Base-by-base conservation (phyloP, 805 yeast genomes). In the Metschnikowia amazonensis region DNA sequence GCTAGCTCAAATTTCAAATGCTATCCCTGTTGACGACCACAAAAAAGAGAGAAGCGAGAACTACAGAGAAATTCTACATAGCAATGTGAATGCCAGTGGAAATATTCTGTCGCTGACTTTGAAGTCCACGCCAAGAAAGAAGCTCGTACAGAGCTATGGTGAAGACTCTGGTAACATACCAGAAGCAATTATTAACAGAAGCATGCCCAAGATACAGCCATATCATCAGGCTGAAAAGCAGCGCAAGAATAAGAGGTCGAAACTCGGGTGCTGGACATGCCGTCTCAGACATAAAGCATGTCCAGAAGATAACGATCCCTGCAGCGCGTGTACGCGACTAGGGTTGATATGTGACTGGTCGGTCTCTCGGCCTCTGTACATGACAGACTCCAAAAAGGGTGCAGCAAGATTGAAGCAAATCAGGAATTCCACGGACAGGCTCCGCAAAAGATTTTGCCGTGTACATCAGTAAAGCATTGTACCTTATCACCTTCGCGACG, bases 201-300 rank as follows among this genome's bases (percentile, higher is more conserved):
- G 29, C 10, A 4, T 20, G n/a, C 18, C 16, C 16, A 34, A 13
- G 6, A 8, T 7, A 16, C 18, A 16, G 29, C 20, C 13, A 16
- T 23, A 24, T 18, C 5, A 8, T 23, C 29, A 6, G 8, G 29
- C 9, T 9, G 18, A 35, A 23, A 36, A 37, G 30, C 28, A 24
- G 14, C 10, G 18, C 36, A 36, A 41, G 21, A 45, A 31, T 6
- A 44, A 18, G 13, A 31, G 55, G 16, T 52, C 54, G 2, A 47
- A 42, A 25, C 25, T 42, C 5, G 58, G 58, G 13, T 55, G 58
- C 38, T 55, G 58, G 58, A 55, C 57, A 1, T 55, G 58, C 35
- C 50, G 58, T 6, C 36, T 55, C 13, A 52, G 58, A 18, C 58
- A 52, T 36, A 55, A 55, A 39, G 51, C 53, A 2, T 55, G 58